These are phyloP conservation scores for Hyaloscypha finlandica DNA, from an alignment of 495 filamentous ascomycete species.

Conservation along the genomic window DNA sequence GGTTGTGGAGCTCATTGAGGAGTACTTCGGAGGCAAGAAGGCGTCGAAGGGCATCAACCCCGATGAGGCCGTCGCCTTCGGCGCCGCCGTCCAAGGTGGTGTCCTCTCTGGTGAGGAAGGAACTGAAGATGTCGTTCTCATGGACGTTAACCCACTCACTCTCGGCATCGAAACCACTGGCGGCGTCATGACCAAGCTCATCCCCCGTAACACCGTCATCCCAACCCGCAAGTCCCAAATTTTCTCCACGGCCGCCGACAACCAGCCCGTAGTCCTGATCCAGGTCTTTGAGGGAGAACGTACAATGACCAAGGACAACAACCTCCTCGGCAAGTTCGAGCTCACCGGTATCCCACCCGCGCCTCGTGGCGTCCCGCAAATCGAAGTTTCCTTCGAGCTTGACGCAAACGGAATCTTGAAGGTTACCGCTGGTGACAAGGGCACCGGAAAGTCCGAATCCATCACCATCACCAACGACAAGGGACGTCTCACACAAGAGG, in stretches of 20 bases:
- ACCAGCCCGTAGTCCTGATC: conserved; percentile 96
- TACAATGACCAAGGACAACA: conserved; percentile 90
- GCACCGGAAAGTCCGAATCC: conserved; percentile 92
- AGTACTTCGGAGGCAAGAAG: conserved; percentile 93
- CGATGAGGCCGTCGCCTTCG: conserved; percentile 96
- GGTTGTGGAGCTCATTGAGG: conserved; percentile 91
- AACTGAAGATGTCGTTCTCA: conserved; percentile 78
- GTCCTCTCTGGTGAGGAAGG: conserved; percentile 86
- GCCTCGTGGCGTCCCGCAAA: conserved; percentile 94
- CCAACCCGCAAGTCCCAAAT: conserved; percentile 97
- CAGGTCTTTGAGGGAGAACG: conserved; percentile 98
- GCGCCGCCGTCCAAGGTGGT: conserved; percentile 96
- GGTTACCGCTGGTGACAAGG: conserved; percentile 94
- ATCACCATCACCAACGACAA: conserved; percentile 99
- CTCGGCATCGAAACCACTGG: conserved; percentile 98
- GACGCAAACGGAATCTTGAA: conserved; percentile 98
- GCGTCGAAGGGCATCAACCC: conserved; percentile 99
- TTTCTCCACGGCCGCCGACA: conserved; percentile 97
- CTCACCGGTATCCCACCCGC: conserved; percentile 93
- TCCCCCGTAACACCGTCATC: conserved; percentile 92
- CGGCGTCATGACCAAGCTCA: conserved; percentile 97
- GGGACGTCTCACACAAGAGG: conserved; percentile 91
- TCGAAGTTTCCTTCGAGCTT: conserved; percentile 96
- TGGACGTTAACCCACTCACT: conserved; percentile 98
- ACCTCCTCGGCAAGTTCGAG: conserved; percentile 96